Evolutionary conservation across 2,329 filamentous ascomycete genomes (phyloP).

Genomic region (Phialemonium atrogriseum): DNA sequence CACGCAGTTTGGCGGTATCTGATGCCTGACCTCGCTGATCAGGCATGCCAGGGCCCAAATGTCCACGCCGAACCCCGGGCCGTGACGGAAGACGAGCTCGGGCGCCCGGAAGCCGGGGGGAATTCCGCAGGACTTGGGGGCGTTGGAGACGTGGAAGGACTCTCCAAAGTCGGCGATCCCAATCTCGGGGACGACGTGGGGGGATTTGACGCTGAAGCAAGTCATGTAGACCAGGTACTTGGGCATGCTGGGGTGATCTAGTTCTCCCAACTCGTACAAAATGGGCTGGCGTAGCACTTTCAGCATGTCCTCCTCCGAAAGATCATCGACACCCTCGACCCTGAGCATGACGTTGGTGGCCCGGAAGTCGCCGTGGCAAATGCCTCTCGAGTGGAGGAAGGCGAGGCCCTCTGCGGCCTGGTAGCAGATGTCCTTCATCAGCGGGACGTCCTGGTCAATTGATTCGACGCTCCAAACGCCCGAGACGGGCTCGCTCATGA

Average conservation of each 20-base stretch:
- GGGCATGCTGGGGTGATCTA: not conserved
- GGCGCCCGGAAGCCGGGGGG: constrained; percentile 3
- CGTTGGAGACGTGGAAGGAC: constrained; percentile 3
- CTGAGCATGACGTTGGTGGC: constrained; percentile 6
- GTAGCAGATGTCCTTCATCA: constrained; percentile 9
- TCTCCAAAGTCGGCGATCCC: constrained; percentile 11
- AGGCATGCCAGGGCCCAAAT: constrained; percentile 7
- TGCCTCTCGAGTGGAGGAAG: constrained; percentile 5
- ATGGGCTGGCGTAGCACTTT: not conserved
- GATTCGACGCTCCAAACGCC: accelerated
- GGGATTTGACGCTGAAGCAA: not conserved
- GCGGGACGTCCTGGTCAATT: not conserved
- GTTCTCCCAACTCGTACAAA: not conserved
- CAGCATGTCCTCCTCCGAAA: not conserved
- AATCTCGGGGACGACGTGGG: constrained; percentile 1
- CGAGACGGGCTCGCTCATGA: constrained; percentile 3
- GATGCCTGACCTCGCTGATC: not conserved
- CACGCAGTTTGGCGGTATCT: not conserved
- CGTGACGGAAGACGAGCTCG: constrained; percentile 4
- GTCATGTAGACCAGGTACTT: constrained; percentile 4
- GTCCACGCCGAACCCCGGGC: constrained; percentile 4
- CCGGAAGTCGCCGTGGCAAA: constrained; percentile 12
- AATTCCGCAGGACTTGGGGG: constrained; percentile 3
- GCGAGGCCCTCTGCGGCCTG: constrained; percentile 7
- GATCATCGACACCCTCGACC: constrained; percentile 2